A percentile compares a stretch with the other conserved stretches of the same genome.
Evolutionary conservation across 2,329 filamentous ascomycete species (phyloP).

Genomic region (Dactylellina drechsleri): DNA sequence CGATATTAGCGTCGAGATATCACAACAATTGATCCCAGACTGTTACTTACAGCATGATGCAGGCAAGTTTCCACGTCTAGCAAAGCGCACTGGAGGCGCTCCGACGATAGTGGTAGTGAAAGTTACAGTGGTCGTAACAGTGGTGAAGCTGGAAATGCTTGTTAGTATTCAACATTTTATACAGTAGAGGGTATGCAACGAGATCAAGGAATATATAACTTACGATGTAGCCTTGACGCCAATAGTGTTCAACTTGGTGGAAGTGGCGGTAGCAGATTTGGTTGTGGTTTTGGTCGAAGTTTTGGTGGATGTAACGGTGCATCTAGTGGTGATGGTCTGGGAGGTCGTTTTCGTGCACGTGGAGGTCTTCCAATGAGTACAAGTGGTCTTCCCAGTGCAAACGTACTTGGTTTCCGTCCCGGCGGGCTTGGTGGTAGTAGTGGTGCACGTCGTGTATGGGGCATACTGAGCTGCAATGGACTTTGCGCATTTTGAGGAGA

Average conservation of each 20-base stretch:
- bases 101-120: not conserved
- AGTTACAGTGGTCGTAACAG: not conserved
- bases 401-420: conserved; percentile 3
- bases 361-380: conserved; percentile 9
- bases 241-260: no score
- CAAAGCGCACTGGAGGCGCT: not conserved
- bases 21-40: not conserved
- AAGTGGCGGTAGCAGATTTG: not conserved
- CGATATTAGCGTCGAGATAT: not conserved
- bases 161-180: not conserved
- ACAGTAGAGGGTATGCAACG: no score
- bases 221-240: no score
- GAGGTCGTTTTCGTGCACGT: not conserved
- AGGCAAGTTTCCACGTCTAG: not conserved
- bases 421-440: not conserved
- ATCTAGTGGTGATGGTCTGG: not conserved
- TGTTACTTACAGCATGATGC: conserved; percentile 1
- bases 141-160: not conserved
- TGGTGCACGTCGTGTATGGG: not conserved
- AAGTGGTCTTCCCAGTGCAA: not conserved
- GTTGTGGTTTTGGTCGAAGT: conserved; percentile 1
- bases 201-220: no score
- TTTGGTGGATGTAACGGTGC: not conserved
- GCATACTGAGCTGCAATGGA: not conserved
- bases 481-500: conserved; percentile 10